A percentile compares a stretch with the other conserved stretches of the same genome.
These are phyloP conservation scores for Epichloe glyceriae DNA, from an alignment of 2,329 filamentous ascomycete genomes.

Conservation along the genomic window DNA sequence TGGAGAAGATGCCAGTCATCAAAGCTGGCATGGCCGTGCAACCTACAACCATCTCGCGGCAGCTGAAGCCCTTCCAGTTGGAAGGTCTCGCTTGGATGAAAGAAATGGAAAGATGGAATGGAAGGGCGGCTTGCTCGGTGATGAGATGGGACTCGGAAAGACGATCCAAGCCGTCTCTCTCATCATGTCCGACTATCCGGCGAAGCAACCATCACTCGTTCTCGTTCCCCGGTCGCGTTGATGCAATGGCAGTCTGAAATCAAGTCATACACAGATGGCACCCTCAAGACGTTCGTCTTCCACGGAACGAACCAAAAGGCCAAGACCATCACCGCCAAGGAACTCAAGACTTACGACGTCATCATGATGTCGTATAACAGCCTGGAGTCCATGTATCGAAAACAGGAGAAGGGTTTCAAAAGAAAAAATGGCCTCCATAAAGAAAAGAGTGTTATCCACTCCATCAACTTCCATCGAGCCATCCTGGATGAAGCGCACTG, in stretches of 20 bases:
- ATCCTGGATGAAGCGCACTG: constrained; percentile 93
- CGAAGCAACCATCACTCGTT: constrained; percentile 69
- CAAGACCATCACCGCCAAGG: constrained; percentile 61
- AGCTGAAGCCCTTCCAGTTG: constrained; percentile 84
- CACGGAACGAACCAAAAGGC: constrained; percentile 77
- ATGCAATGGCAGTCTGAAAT: constrained; percentile 93
- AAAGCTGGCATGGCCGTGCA: constrained; percentile 32
- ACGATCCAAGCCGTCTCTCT: constrained; percentile 96
- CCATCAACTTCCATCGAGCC: constrained; percentile 75
- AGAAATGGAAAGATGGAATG: constrained; percentile 76
- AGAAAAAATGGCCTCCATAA: constrained; percentile 71
- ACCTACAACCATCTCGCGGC: constrained; percentile 64
- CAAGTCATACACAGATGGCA: constrained; percentile 69
- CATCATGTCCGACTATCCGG: constrained; percentile 94
- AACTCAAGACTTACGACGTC: constrained; percentile 74
- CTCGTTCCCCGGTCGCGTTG: constrained; percentile 85
- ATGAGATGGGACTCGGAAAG: constrained; percentile 98
- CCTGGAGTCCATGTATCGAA: constrained; percentile 82
- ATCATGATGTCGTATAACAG: constrained; percentile 96
- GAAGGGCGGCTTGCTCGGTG: constrained; percentile 81
- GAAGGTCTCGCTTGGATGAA: constrained; percentile 93
- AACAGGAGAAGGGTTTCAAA: constrained; percentile 81
- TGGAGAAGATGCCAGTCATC: constrained; percentile 56
- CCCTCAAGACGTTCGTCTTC: constrained; percentile 79
- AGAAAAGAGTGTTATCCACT: constrained; percentile 68